Evolutionary conservation across 2,329 filamentous ascomycete genomes (phyloP).

Genomic region (Macroventuria anomochaeta): DNA sequence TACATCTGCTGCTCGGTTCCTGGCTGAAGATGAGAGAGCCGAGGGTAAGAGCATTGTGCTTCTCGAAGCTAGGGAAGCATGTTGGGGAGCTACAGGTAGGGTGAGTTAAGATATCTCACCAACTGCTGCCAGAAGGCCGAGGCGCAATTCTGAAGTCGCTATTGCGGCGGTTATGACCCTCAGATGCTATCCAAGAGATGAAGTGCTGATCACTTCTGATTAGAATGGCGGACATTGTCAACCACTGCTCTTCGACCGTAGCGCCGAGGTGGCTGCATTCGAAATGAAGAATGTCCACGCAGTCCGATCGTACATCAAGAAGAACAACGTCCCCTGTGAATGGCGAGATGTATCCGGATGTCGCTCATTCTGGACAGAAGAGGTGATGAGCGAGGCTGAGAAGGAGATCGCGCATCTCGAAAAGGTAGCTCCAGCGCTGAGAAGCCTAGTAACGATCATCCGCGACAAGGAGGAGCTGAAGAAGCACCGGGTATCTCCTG

Average conservation of each 20-base stretch:
- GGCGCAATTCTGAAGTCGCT: background rate
- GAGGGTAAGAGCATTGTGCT: constrained; percentile 66
- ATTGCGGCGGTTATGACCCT: too few species aligned
- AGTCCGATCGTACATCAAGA: constrained; percentile 63
- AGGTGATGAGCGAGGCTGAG: constrained; percentile 61
- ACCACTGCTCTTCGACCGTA: constrained; percentile 68
- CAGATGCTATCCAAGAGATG: background rate
- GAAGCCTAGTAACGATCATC: constrained; percentile 49
- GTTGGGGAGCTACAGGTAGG: constrained; percentile 82
- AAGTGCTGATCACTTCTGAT: background rate
- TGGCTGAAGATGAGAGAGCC: constrained; percentile 56
- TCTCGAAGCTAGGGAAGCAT: constrained; percentile 79
- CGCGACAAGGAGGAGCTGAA: constrained; percentile 55
- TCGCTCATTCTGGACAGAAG: constrained; percentile 65
- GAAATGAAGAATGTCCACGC: constrained; percentile 72
- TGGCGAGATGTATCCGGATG: constrained; percentile 70
- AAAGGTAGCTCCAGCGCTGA: constrained; percentile 63
- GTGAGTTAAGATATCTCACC: constrained; percentile 54
- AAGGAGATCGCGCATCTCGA: constrained; percentile 60
- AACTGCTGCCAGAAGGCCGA: background rate
- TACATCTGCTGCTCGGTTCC: constrained; percentile 70
- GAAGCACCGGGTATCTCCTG: constrained; percentile 55
- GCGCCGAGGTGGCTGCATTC: constrained; percentile 70
- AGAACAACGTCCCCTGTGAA: constrained; percentile 70
- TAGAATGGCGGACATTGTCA: constrained; percentile 72